A percentile compares a stretch with the other conserved stretches of the same genome.
Evolutionary conservation across 495 filamentous ascomycete species (phyloP).

Genomic region (Aspergillus campestris): DNA sequence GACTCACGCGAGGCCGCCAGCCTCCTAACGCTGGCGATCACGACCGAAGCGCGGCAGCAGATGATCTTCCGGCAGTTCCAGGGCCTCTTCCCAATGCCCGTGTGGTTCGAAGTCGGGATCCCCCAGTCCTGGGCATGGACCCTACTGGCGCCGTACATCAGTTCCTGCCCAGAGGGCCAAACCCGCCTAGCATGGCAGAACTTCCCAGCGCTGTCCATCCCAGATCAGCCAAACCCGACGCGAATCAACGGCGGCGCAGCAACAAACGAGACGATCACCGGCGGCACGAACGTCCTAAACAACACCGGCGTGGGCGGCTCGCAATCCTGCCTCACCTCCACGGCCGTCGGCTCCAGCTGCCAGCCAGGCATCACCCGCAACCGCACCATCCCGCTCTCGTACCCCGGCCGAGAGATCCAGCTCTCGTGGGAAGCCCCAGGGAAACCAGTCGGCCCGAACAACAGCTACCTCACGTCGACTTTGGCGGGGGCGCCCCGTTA

Average conservation of each 20-base stretch:
- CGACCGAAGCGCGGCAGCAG: conserved; percentile 82
- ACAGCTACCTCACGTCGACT: conserved; percentile 63
- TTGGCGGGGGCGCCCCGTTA: conserved; percentile 51
- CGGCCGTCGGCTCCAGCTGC: conserved; percentile 47
- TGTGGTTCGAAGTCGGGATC: conserved; percentile 74
- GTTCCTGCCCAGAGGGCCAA: conserved; percentile 62
- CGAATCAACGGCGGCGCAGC: conserved; percentile 49
- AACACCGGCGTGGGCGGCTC: conserved; percentile 25
- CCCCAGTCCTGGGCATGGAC: conserved; percentile 88
- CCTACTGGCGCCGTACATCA: conserved; percentile 76
- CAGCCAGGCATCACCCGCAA: conserved; percentile 57
- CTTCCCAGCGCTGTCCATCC: conserved; percentile 65
- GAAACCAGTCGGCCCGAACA: conserved; percentile 65
- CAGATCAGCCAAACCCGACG: conserved; percentile 69
- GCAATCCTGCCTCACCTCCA: conserved; percentile 44
- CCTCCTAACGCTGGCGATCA: conserved; percentile 66
- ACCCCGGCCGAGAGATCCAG: conserved; percentile 63
- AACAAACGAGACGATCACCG: conserved; percentile 25
- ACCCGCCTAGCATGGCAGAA: conserved; percentile 84
- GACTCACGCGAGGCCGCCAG: conserved; percentile 67
- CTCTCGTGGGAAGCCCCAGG: conserved; percentile 70
- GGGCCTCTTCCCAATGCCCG: conserved; percentile 77
- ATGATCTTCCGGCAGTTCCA: conserved; percentile 82
- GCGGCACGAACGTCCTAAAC: conserved; percentile 27
- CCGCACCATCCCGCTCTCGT: conserved; percentile 59